Conservation (phyloP, 495 filamentous ascomycete genomes). For the Xylaria venustula region DNA sequence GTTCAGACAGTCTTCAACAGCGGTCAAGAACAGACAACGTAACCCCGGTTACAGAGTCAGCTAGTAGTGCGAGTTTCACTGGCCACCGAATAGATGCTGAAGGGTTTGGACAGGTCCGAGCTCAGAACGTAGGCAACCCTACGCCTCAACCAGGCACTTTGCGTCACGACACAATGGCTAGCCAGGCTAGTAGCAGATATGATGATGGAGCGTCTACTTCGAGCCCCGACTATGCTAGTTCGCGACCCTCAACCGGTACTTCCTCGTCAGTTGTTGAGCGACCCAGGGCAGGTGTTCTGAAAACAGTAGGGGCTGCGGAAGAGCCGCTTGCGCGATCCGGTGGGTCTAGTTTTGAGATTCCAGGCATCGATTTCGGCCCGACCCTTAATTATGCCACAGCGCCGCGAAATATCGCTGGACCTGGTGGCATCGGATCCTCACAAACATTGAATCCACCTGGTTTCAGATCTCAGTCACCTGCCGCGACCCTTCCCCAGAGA, state of each 20-base stretch:
- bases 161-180: conserved; percentile 37
- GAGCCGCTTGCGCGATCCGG: not conserved
- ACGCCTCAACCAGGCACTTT: conserved; percentile 14
- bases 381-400: conserved; percentile 64
- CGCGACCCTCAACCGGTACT: conserved; percentile 63
- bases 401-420: conserved; percentile 21
- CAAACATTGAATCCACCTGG: not conserved
- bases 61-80: conserved; percentile 63
- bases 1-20: conserved; percentile 39
- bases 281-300: conserved; percentile 79
- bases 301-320: conserved; percentile 69
- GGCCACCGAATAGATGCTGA: conserved; percentile 64
- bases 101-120: conserved; percentile 51
- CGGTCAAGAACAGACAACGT: conserved; percentile 24
- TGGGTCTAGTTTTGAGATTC: conserved; percentile 53
- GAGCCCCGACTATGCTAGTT: conserved; percentile 67
- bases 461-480: conserved; percentile 39
- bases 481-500: conserved; percentile 37
- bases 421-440: not conserved
- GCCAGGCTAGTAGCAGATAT: conserved; percentile 39
- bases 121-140: conserved; percentile 19
- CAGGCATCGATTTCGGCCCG: conserved; percentile 81
- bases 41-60: conserved; percentile 24
- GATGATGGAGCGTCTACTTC: conserved; percentile 50
- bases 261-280: conserved; percentile 60